These are phyloP conservation scores for Talaromyces islandicus DNA, from an alignment of 2,329 filamentous ascomycete species.

Conservation along the genomic window DNA sequence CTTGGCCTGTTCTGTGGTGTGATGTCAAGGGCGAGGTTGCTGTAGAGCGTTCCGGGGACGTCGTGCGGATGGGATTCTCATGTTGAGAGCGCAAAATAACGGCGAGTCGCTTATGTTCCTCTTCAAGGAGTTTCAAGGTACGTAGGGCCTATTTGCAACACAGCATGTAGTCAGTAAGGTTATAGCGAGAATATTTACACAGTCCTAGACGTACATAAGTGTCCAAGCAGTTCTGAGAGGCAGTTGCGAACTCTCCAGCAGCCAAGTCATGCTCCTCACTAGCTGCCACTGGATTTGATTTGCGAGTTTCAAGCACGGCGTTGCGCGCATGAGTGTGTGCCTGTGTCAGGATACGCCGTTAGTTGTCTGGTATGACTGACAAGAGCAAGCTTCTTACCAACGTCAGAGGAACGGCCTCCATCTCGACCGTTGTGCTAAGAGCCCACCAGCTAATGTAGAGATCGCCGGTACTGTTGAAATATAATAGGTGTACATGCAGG, in stretches of 20 bases:
- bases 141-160: conserved; percentile 59
- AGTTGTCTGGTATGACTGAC: conserved; percentile 1
- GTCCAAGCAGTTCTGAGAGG: conserved; percentile 65
- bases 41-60: conserved; percentile 13
- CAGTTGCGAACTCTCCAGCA: conserved; percentile 80
- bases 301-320: conserved; percentile 65
- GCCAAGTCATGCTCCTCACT: conserved; percentile 84
- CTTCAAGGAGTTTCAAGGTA: conserved; percentile 76
- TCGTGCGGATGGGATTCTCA: conserved; percentile 40
- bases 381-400: conserved; percentile 42
- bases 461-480: neutral
- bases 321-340: conserved; percentile 86
- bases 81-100: conserved; percentile 69
- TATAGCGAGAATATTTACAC: neutral
- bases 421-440: conserved; percentile 24
- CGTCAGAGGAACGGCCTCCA: conserved; percentile 66
- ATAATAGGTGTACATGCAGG: neutral
- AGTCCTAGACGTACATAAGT: conserved; percentile 40
- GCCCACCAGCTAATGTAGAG: neutral
- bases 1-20: conserved; percentile 16
- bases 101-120: conserved; percentile 79
- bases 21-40: conserved; percentile 11
- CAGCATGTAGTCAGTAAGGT: neutral
- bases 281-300: conserved; percentile 68
- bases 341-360: conserved; percentile 35